A percentile compares a stretch with the other conserved stretches of the same genome.
Conservation (phyloP, 495 filamentous ascomycete species). For the Penicillium dipodomyicola region DNA sequence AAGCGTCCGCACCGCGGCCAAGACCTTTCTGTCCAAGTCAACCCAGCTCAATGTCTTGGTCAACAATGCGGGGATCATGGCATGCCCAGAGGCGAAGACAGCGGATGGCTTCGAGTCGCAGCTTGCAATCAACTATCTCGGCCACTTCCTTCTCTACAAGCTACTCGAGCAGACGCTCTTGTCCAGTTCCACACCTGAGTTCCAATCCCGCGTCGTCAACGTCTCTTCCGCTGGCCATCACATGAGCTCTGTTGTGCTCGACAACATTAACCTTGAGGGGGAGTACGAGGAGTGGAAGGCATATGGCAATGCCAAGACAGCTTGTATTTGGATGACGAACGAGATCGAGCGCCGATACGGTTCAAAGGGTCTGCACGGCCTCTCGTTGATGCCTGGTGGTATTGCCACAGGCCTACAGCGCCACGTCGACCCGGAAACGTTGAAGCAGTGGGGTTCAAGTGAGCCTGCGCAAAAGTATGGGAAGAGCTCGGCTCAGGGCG, state of each 20-base stretch:
- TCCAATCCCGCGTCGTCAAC: conserved; percentile 39
- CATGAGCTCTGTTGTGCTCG: conserved; percentile 15
- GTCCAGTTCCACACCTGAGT: conserved; percentile 28
- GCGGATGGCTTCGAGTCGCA: conserved; percentile 42
- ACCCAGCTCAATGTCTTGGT: not conserved
- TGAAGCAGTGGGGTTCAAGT: not conserved
- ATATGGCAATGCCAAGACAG: not conserved
- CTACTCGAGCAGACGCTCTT: conserved; percentile 40
- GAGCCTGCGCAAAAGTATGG: not conserved
- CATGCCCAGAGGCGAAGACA: conserved; percentile 24
- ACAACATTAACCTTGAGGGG: conserved; percentile 18
- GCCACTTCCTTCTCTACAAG: conserved; percentile 46
- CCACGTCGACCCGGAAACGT: not conserved
- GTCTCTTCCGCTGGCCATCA: conserved; percentile 35
- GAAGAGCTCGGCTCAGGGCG: not conserved
- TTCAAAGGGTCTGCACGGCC: not conserved
- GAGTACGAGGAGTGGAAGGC: not conserved
- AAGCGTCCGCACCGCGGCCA: conserved; percentile 40
- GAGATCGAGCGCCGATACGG: not conserved
- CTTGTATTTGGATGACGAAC: not conserved
- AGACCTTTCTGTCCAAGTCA: conserved; percentile 33
- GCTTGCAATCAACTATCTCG: conserved; percentile 43
- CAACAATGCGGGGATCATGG: not conserved
- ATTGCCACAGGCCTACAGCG: not conserved
- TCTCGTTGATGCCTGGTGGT: not conserved